Conservation (phyloP, 2,329 filamentous ascomycete species). For the Fusarium oligoseptatum region DNA sequence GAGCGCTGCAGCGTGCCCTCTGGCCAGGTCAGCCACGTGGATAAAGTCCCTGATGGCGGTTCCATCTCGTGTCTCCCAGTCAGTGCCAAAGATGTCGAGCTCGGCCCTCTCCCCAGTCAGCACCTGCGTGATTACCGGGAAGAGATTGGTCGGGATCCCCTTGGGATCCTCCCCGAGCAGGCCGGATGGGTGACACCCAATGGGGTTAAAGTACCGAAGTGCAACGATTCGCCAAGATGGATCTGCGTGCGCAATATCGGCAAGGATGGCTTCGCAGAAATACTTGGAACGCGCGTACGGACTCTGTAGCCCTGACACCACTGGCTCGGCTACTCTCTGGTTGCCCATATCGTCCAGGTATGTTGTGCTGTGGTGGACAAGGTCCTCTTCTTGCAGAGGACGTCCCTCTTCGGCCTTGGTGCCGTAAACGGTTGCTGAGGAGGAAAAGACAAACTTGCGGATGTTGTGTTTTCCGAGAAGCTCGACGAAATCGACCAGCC, state of each 20-base stretch:
- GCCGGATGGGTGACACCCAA: conserved; percentile 74
- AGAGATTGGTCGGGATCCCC: conserved; percentile 72
- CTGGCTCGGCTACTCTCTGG: conserved; percentile 46
- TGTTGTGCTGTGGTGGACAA: conserved; percentile 53
- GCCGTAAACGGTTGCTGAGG: conserved; percentile 76
- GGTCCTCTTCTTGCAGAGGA: conserved; percentile 63
- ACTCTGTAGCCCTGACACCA: conserved; percentile 67
- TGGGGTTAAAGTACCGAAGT: conserved; percentile 76
- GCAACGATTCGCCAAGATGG: conserved; percentile 73
- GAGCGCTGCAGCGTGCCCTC: conserved; percentile 73
- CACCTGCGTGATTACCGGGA: conserved; percentile 73
- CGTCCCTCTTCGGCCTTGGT: conserved; percentile 63
- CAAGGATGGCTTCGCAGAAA: conserved; percentile 75
- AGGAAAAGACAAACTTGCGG: conserved; percentile 77
- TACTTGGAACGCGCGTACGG: conserved; percentile 77
- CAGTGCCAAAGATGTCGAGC: conserved; percentile 73
- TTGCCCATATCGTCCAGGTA: conserved; percentile 60
- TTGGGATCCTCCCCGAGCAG: conserved; percentile 74
- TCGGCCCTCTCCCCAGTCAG: conserved; percentile 66
- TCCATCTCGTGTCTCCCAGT: conserved; percentile 75
- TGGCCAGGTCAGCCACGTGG: conserved; percentile 74
- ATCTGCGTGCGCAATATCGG: conserved; percentile 71
- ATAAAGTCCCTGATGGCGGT: conserved; percentile 78
- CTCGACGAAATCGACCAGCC: conserved; percentile 70
- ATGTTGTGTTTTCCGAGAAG: conserved; percentile 70